These are phyloP conservation scores for Inga leiocalycina DNA, from an alignment of 306 rosid genomes.

Conservation along the genomic window DNA sequence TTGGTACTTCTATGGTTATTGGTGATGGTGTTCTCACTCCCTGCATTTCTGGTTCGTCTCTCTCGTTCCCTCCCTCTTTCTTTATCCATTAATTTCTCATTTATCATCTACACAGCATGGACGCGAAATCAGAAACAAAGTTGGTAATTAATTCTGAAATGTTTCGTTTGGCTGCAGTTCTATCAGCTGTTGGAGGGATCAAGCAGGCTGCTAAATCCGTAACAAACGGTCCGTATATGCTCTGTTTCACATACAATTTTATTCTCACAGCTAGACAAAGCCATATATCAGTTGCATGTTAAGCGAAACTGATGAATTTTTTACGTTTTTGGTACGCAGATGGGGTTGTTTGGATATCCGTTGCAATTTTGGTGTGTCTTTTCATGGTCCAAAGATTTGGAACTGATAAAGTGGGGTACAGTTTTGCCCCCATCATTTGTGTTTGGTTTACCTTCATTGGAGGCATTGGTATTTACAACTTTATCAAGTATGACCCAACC, in stretches of 20 bases:
- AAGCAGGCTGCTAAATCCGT: constrained; percentile 46
- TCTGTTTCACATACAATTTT: not conserved
- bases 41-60: constrained; percentile 59
- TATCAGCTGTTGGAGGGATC: constrained; percentile 81
- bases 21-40: constrained; percentile 86
- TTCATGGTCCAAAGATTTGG: constrained; percentile 80
- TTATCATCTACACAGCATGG: no score
- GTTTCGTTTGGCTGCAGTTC: constrained; percentile 43
- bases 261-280: no score
- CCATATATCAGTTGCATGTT: not conserved
- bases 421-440: constrained; percentile 75
- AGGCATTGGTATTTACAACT: constrained; percentile 68
- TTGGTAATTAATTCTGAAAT: not conserved
- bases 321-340: constrained; percentile 36
- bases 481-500: constrained; percentile 60
- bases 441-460: constrained; percentile 70
- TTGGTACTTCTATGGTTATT: constrained; percentile 83
- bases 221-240: constrained; percentile 37
- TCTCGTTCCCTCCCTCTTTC: not conserved
- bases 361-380: constrained; percentile 53
- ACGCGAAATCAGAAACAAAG: not conserved
- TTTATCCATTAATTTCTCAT: no score
- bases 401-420: constrained; percentile 79
- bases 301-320: not conserved
- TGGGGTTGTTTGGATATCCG: constrained; percentile 60